phyloP scores from a whole-genome alignment of 2,329 filamentous ascomycete genomes.

The Xylaria arbuscula region DNA sequence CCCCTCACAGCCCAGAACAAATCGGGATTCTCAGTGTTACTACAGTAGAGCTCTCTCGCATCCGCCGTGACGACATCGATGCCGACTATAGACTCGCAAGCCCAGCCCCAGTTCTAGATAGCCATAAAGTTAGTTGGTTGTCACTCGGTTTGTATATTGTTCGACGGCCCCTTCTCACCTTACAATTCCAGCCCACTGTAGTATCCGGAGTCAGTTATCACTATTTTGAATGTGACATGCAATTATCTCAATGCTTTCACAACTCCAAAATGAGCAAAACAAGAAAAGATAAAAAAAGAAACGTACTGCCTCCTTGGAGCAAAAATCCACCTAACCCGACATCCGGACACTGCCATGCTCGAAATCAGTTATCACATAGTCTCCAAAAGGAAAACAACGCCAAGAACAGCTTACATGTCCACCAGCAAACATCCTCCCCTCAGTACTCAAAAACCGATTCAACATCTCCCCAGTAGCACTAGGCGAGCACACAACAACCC shows the following conservation, averaged over 20 bases:
- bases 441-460: conserved; percentile 53
- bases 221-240: background rate
- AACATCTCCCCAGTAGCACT: conserved; percentile 59
- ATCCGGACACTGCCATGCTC: conserved; percentile 58
- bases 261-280: background rate
- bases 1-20: conserved; percentile 63
- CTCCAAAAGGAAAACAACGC: background rate
- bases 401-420: conserved; percentile 53
- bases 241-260: background rate
- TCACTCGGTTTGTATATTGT: background rate
- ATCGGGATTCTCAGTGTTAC: conserved; percentile 55
- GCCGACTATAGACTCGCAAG: conserved; percentile 59
- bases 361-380: background rate
- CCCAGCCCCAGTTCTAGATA: conserved; percentile 65
- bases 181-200: conserved; percentile 66
- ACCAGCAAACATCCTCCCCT: conserved; percentile 61
- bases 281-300: background rate
- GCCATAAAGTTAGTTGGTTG: conserved; percentile 1
- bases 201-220: background rate
- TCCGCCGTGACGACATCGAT: conserved; percentile 62
- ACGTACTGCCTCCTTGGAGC: conserved; percentile 61
- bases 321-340: conserved; percentile 68
- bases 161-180: conserved; percentile 47
- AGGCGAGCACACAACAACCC: conserved; percentile 57
- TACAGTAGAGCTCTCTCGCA: conserved; percentile 53